Conservation (phyloP, 768 basidiomycete species). For the Tricholoma bakamatsutake region DNA sequence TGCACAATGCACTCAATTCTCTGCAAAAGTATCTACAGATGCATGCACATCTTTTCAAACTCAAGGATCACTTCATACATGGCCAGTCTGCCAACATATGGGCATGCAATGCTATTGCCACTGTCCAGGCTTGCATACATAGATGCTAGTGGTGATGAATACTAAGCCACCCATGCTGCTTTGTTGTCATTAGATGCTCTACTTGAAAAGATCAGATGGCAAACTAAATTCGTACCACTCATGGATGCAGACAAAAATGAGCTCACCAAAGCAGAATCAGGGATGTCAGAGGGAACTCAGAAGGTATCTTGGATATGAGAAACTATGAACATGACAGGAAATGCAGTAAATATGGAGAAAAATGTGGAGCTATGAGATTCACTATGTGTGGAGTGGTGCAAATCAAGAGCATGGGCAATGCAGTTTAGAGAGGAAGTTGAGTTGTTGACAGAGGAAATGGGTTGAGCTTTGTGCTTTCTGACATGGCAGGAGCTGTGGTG, state of each 20-base stretch:
- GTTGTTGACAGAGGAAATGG: not conserved
- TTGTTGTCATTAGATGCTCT: not conserved
- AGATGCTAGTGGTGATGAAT: not conserved
- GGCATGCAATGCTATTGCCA: not conserved
- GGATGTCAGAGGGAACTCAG: too few relatives aligned
- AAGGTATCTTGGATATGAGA: too few relatives aligned
- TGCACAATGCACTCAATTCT: too few relatives aligned
- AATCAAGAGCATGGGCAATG: too few relatives aligned
- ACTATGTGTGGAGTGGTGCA: too few relatives aligned
- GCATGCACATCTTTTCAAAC: constrained; percentile 4
- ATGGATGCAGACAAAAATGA: constrained; percentile 7
- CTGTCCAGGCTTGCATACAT: too few relatives aligned
- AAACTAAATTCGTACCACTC: too few relatives aligned
- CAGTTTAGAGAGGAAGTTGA: not conserved
- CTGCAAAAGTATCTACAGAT: constrained; percentile 5
- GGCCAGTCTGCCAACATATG: constrained; percentile 10
- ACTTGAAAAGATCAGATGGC: constrained; percentile 1
- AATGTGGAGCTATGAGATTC: not conserved
- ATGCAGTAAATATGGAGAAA: not conserved
- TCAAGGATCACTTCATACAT: constrained; percentile 5
- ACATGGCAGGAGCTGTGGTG: not conserved
- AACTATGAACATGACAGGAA: not conserved
- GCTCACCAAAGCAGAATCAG: constrained; percentile 1
- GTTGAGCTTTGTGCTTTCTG: not conserved
- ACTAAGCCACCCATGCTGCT: constrained; percentile 2